Evolutionary conservation across 176 grass and related monocot species (phyloP), one percentile per base, ranked within the genome.

Genomic region (Guadua angustifolia): DNA sequence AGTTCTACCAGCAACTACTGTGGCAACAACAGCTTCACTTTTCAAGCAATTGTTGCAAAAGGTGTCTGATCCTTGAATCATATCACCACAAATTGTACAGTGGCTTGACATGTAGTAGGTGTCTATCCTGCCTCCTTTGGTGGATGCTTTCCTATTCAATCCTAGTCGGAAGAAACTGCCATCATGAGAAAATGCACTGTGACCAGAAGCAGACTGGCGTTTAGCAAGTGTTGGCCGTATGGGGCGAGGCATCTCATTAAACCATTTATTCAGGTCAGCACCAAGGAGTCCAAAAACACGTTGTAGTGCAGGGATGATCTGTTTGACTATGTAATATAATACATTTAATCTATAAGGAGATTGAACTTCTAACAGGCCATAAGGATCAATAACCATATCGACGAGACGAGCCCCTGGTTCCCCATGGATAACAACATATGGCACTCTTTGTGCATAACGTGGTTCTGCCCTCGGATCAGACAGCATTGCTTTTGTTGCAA

Each of bases 261-360:
- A 98, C 90, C 92, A 98, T 66, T 85, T 83, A 79, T 86, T 88
- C 66, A 98, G 82, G 81, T 98, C 85, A 62, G 82, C 88, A 50
- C 91, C 91, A 77, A 95, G 76, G 74, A 98, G 95, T 44, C 91
- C 95, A 80, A 98, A 90, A 46, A 95, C 85, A 81, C 92, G 88
- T 72, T 98, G 95, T 62, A 98, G 49, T 62, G 89, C 95, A 80
- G 95, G 95, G 58, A 98, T 95, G 35, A 98, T 98, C 83, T 98
- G 92, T 70, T 98, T 98, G 26, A 83, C 85, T 71, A 98, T 95
- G 86, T 98, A 98, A 91, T 95, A 98, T 64, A 87, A 17, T 40
- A 78, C 92, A 87, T 98, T 98, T 84, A 95, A 84, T 76, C 93
- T 91, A 84, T 90, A 93, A 65, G 84, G 82, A 64, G 92, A 95